Evolutionary conservation across 257 asterid genomes (phyloP), one percentile per base, ranked within the genome.

Genomic region (Petunia axillaris): DNA sequence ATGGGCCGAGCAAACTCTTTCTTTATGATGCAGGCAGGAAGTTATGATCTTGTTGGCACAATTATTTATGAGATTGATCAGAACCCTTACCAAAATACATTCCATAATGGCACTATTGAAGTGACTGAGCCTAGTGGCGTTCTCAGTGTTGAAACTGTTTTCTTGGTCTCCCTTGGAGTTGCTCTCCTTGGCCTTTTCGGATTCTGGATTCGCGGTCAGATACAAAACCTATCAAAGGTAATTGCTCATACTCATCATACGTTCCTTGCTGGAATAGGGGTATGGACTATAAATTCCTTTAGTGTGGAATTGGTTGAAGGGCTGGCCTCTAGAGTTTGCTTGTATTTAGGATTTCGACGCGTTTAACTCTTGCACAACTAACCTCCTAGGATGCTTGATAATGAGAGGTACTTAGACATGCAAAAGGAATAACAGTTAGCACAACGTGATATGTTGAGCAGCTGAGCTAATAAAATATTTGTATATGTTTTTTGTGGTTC

Each of bases 81-180:
- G 60, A 82, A 84, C 44, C 97, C 97, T 2, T 92, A 89, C 85
- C 98, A 96, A 82, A 93, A 83, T 59, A 89, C 93, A 76, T 96
- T 96, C 89, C 94, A 91, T 85, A 96, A 96, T 82, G 93, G 97
- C 79, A 96, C 99, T 71, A 88, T 96, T 81, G 99, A 96, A 90
- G 98, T 96, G 84, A 54, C 88, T 50, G 99, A 96, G 85, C 81
- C 91, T 16, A 95, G 99, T 36, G 97, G 98, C 83, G 77, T 86
- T 79, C 80, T 93, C 89, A 91, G 97, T 76, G 93, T 96, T n/a
- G 99, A 96, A 89, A 89, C 99, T 63, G 98, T 96, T 39, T 94
- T 96, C 92, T 85, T 96, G 88, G 90, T 94, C 86, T 89, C 87
- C 88, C 97, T 96, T 65, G 98, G 89, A 62, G 68, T 91, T 48